These are phyloP conservation scores for Scortechinia acanthostroma DNA, from an alignment of 2,329 filamentous ascomycete species.

Conservation along the genomic window DNA sequence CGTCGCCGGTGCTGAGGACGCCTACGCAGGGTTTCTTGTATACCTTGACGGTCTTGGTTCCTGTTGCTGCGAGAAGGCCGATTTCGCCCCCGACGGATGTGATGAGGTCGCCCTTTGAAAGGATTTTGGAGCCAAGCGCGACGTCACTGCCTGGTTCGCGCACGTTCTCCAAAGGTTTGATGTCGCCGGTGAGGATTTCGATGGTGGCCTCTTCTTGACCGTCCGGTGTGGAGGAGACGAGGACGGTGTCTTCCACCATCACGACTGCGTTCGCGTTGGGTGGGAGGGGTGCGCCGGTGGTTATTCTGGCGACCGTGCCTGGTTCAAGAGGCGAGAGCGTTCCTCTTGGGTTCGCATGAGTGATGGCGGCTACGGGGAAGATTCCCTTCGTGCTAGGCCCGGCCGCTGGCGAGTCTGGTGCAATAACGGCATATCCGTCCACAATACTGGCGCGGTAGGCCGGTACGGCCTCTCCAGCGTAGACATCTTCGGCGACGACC, in stretches of 20 bases:
- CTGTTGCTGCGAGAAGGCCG: slow-evolving; percentile 79
- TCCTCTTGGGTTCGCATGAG: slow-evolving; percentile 73
- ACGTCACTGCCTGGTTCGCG: slow-evolving; percentile 88
- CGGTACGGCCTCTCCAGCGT: slow-evolving; percentile 75
- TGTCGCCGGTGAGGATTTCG: slow-evolving; percentile 73
- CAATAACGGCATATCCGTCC: slow-evolving; percentile 85
- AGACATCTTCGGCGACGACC: slow-evolving; percentile 77
- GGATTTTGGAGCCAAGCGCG: slow-evolving; percentile 57
- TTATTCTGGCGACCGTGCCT: slow-evolving; percentile 81
- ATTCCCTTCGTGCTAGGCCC: slow-evolving; percentile 61
- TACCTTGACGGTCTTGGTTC: slow-evolving; percentile 62
- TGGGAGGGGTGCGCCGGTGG: slow-evolving; percentile 86
- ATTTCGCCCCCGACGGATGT: slow-evolving; percentile 85
- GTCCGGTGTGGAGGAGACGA: slow-evolving; percentile 71
- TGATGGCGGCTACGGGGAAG: slow-evolving; percentile 81
- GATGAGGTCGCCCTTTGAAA: slow-evolving; percentile 74
- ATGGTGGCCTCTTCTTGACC: slow-evolving; percentile 79
- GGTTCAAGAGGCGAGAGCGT: slow-evolving; percentile 51
- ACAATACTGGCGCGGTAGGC: slow-evolving; percentile 94
- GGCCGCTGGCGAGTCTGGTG: slow-evolving; percentile 31
- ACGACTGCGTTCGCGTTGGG: slow-evolving; percentile 83
- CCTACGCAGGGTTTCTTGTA: slow-evolving; percentile 75
- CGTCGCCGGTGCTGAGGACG: slow-evolving; percentile 87
- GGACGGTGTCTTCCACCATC: slow-evolving; percentile 89
- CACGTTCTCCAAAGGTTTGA: slow-evolving; percentile 78